phyloP scores from a whole-genome alignment of 2,329 filamentous ascomycete genomes.

The Aspergillus glaucus region DNA sequence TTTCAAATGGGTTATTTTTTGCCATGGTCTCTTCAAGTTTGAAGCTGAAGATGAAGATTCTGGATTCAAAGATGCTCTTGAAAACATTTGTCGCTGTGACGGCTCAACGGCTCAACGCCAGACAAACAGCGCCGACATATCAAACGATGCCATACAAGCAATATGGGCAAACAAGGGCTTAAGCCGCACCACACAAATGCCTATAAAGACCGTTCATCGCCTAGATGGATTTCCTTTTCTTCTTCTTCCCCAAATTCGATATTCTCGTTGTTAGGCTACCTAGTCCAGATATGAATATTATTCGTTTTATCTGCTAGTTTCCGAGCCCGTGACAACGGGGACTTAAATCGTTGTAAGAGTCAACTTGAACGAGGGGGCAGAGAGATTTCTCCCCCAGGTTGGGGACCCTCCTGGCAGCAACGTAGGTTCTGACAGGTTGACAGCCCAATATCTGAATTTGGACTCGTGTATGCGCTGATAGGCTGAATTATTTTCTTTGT shows the following conservation, averaged over 20 bases:
- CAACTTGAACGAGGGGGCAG: not conserved
- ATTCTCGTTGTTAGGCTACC: too few relatives aligned
- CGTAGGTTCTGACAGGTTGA: conserved; percentile 4
- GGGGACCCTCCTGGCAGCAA: conserved; percentile 3
- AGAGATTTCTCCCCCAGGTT: conserved; percentile 1
- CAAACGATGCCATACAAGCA: too few relatives aligned
- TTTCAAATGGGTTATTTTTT: not conserved
- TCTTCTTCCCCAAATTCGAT: too few relatives aligned
- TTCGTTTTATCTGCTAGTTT: too few relatives aligned
- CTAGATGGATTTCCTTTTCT: too few relatives aligned
- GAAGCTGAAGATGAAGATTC: conserved; percentile 1
- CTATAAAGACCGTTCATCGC: too few relatives aligned
- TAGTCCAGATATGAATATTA: too few relatives aligned
- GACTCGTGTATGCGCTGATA: conserved; percentile 5
- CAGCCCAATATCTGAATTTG: conserved; percentile 3
- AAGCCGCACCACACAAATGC: too few relatives aligned
- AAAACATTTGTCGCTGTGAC: conserved; percentile 1
- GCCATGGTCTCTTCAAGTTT: not conserved
- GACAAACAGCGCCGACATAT: too few relatives aligned
- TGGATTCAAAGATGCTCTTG: conserved; percentile 4
- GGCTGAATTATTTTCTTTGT: not conserved
- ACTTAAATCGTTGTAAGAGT: conserved; percentile 1
- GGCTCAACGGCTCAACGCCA: too few relatives aligned
- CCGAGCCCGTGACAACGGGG: too few relatives aligned
- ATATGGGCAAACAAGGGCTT: too few relatives aligned